Evolutionary conservation across 2,329 filamentous ascomycete genomes (phyloP), one percentile per base, ranked within the genome.

Genomic region (Clathrospora elynae): DNA sequence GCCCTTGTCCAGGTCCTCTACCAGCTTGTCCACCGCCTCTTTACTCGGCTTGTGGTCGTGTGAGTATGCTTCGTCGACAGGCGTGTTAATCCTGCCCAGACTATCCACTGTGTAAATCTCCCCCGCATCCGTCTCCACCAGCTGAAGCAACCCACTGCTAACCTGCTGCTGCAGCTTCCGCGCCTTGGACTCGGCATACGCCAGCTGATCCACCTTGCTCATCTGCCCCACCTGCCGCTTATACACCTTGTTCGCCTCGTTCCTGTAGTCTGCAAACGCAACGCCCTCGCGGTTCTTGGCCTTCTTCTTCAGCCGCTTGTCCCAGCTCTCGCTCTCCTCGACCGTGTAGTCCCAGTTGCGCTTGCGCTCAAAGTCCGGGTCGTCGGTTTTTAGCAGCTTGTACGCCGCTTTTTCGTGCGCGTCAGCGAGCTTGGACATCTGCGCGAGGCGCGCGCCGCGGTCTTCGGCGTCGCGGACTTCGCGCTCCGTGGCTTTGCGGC

Each of bases 291-390:
- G 80, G 62, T 88, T 86, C 12, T 82, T 81, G 45, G 83, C 82
- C 75, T 90, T 95, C 79, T 95, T 95, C 63, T 86, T 88, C 69
- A 95, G 75, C 20, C 91, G 85, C 74, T 86, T 86, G 71, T 99
- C 93, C 93, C 93, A 99, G 56, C 81, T 83, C 74, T 96, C 93
- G 58, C 84, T 88, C 73, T 99, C 93, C 53, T 99, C 93, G 5
- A 92, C 77, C 1, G 93, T 99, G 88, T 93, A 99, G 74, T 97
- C 93, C 93, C 93, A 99, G 1, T 93, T 93, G 26, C 93, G 85
- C 74, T 97, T 96, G 56, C 93, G 88, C 78, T 99, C 93, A 65
- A 97, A 99, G 70, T 97, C 93, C 41, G 88, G 90, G 2, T 90
- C 85, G 61, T 96, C 90, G 3, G 90, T 89, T 75, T 96, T 96